Evolutionary conservation across 2,329 filamentous ascomycete species (phyloP).

Genomic region (Orbilia javanica): DNA sequence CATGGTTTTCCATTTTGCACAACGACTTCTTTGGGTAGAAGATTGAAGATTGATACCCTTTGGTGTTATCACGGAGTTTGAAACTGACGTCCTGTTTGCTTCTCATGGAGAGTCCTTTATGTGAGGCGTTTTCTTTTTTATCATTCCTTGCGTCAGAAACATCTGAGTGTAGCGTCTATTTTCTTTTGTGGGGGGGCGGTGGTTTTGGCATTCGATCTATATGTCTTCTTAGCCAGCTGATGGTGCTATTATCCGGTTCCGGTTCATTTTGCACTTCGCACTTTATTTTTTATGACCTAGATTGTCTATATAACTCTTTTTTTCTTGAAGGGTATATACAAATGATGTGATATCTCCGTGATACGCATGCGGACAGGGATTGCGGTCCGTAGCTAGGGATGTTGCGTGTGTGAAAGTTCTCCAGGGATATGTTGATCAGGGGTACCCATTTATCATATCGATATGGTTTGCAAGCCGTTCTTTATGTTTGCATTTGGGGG

Average conservation of each 20-base stretch:
- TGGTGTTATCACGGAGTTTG: constrained; percentile 32
- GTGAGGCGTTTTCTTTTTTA: constrained; percentile 1
- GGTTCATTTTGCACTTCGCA: neutral
- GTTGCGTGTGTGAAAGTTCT: no score
- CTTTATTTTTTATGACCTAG: neutral
- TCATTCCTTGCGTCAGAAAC: neutral
- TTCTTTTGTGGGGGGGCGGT: no score
- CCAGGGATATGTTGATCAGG: no score
- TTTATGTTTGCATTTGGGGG: no score
- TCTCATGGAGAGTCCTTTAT: constrained; percentile 2
- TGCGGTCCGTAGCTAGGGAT: no score
- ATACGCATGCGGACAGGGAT: no score
- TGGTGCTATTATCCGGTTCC: neutral
- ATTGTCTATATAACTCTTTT: neutral
- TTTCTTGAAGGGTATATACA: neutral
- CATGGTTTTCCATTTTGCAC: constrained; percentile 17
- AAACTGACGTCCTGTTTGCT: neutral
- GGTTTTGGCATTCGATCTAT: neutral
- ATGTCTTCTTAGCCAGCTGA: constrained; percentile 5
- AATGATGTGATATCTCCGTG: neutral
- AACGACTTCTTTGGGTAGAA: constrained; percentile 18
- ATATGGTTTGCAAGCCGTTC: no score
- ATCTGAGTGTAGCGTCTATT: neutral
- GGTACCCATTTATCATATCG: no score
- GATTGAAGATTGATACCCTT: constrained; percentile 40